These are phyloP conservation scores for Zygosaccharomyces gambellarensis DNA, from an alignment of 805 yeast genomes.

Conservation along the genomic window DNA sequence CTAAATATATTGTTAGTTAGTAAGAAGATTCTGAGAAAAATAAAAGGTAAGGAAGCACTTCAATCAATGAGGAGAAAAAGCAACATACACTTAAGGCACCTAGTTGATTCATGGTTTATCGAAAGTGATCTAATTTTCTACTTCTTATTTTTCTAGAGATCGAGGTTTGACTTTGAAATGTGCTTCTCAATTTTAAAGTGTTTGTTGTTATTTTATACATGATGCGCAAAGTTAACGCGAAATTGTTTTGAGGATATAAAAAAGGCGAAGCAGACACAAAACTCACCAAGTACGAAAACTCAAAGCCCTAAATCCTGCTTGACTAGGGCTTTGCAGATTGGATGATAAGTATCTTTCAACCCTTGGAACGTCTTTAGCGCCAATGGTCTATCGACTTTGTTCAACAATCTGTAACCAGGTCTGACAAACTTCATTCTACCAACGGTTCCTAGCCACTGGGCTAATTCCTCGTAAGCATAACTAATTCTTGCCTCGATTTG, in stretches of 20 bases:
- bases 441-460: slow-evolving; percentile 84
- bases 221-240: slow-evolving; percentile 9
- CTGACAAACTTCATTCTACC: slow-evolving; percentile 94
- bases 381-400: slow-evolving; percentile 55
- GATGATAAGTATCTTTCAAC: slow-evolving; percentile 64
- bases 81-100: slow-evolving; percentile 16
- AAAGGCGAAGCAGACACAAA: neutral
- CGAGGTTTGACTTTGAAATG: too few relatives aligned
- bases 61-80: neutral
- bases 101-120: slow-evolving; percentile 13
- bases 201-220: slow-evolving; percentile 1
- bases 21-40: neutral
- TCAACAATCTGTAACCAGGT: slow-evolving; percentile 70
- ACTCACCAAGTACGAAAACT: slow-evolving; percentile 5
- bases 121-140: neutral
- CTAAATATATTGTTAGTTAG: slow-evolving; percentile 6
- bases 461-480: slow-evolving; percentile 48
- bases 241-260: neutral
- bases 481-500: slow-evolving; percentile 51
- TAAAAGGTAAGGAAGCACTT: neutral
- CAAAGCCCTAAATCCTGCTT: slow-evolving; percentile 64
- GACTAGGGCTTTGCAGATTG: slow-evolving; percentile 80
- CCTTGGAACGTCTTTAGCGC: slow-evolving; percentile 63
- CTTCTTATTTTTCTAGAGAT: too few relatives aligned
- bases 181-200: neutral